A percentile compares a stretch with the other conserved stretches of the same genome.
Evolutionary conservation across 139 green algal genomes (phyloP).

Genomic region (Zygnema cylindricum): DNA sequence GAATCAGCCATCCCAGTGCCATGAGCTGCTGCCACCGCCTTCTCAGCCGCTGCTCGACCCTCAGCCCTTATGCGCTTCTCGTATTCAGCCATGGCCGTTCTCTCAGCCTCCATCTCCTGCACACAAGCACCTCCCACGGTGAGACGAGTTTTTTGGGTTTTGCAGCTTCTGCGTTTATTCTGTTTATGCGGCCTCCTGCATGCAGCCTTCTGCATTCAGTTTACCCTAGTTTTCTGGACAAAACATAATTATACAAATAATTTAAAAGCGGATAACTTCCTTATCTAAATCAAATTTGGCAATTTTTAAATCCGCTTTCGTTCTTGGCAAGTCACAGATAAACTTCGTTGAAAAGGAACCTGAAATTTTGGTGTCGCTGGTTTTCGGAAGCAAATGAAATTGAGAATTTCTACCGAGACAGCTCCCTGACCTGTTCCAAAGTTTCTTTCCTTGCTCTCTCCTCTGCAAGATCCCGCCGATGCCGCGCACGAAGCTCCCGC

Average conservation of each 20-base stretch:
- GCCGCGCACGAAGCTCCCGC: conserved; percentile 13
- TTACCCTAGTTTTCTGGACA: too few species aligned
- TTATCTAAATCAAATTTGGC: too few species aligned
- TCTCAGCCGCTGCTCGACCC: conserved; percentile 14
- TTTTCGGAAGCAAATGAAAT: background rate
- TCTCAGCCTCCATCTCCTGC: conserved; percentile 13
- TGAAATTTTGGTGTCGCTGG: background rate
- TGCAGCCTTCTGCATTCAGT: background rate
- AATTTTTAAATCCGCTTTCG: background rate
- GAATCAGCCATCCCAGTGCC: too few species aligned
- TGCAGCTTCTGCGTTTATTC: too few species aligned
- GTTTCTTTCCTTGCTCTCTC: conserved; percentile 37
- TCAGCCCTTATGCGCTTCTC: conserved; percentile 12
- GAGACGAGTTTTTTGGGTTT: too few species aligned
- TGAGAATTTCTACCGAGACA: background rate
- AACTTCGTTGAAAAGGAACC: background rate
- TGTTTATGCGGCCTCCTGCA: too few species aligned
- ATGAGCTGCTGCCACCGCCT: background rate
- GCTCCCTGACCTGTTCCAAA: conserved; percentile 35
- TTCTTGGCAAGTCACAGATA: background rate
- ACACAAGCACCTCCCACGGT: too few species aligned
- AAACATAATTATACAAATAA: too few species aligned
- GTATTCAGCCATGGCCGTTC: conserved; percentile 15
- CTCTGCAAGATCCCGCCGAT: conserved; percentile 51
- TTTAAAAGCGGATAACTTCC: too few species aligned